Evolutionary conservation across 495 filamentous ascomycete genomes (phyloP).

Genomic region (Xylaria nigripes): DNA sequence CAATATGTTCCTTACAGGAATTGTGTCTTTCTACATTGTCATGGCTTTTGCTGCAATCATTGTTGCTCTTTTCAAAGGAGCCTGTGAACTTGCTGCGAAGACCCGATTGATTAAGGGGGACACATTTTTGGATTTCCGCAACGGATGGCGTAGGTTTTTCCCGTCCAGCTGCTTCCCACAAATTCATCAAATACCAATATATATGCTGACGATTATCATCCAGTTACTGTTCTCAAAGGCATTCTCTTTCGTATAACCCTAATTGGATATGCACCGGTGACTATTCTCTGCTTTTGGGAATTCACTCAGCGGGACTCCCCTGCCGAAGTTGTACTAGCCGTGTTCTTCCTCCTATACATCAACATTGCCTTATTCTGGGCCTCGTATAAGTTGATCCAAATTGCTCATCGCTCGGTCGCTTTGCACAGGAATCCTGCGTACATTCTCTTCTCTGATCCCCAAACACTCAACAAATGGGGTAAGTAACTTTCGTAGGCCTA

Average conservation of each 20-base stretch:
- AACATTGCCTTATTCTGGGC: conserved; percentile 75
- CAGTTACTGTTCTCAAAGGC: conserved; percentile 67
- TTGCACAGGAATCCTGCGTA: conserved; percentile 97
- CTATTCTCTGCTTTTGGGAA: conserved; percentile 89
- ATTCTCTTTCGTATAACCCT: conserved; percentile 87
- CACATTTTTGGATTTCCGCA: conserved; percentile 88
- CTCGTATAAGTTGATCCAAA: conserved; percentile 75
- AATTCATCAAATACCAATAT: background rate
- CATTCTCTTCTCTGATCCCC: conserved; percentile 90
- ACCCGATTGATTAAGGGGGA: conserved; percentile 72
- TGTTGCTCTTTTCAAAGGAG: conserved; percentile 70
- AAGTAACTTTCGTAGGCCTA: conserved; percentile 8
- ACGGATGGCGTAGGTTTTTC: conserved; percentile 56
- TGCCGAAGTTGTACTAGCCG: conserved; percentile 76
- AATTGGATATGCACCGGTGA: conserved; percentile 89
- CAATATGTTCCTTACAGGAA: conserved; percentile 89
- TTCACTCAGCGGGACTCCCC: conserved; percentile 78
- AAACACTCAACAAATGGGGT: conserved; percentile 90
- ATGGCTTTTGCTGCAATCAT: conserved; percentile 58
- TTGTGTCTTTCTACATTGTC: conserved; percentile 86
- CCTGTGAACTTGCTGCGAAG: conserved; percentile 63
- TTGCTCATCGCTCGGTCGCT: conserved; percentile 77
- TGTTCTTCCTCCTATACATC: conserved; percentile 82
- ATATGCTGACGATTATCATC: background rate
- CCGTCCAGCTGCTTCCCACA: background rate